Percentiles rank a stretch among this genome's conserved stretches.
Evolutionary conservation across 371 early-diverging fungal species (phyloP).

Genomic region (Haplosporangium sp.): DNA sequence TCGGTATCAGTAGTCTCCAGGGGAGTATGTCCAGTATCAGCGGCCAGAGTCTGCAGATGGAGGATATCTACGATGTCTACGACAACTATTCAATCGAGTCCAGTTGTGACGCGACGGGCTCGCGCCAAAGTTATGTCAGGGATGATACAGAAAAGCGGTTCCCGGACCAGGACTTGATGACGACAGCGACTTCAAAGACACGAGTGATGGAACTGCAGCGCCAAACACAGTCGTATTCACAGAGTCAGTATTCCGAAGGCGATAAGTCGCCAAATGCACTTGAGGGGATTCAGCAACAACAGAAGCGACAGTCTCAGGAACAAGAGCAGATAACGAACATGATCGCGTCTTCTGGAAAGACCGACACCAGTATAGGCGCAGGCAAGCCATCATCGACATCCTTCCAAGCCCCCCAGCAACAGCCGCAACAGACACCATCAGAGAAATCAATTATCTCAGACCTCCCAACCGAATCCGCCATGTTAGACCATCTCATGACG

Average conservation of each 20-base stretch:
- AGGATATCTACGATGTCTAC: constrained; percentile 36
- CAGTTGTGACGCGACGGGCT: constrained; percentile 3
- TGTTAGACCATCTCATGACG: constrained; percentile 31
- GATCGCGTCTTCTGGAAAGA: constrained; percentile 7
- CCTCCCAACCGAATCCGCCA: constrained; percentile 12
- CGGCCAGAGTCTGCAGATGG: constrained; percentile 41
- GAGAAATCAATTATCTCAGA: not conserved
- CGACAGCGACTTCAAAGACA: not conserved
- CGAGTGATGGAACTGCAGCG: constrained; percentile 4
- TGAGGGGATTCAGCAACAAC: constrained; percentile 31
- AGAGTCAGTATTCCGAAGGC: not conserved
- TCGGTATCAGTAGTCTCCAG: constrained; percentile 23
- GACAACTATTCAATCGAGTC: constrained; percentile 18
- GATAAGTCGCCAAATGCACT: constrained; percentile 26
- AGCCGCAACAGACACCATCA: constrained; percentile 2
- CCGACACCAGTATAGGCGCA: not conserved
- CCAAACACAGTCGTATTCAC: not conserved
- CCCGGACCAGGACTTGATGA: not conserved
- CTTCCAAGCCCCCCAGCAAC: constrained; percentile 1
- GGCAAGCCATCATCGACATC: not conserved
- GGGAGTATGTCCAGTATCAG: constrained; percentile 27
- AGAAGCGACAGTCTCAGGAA: constrained; percentile 24
- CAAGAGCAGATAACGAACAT: constrained; percentile 33
- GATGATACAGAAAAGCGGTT: not conserved
- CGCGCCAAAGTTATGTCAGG: constrained; percentile 6